Conservation (phyloP, 2,329 filamentous ascomycete genomes). For the Aspergillus aculeatinus region DNA sequence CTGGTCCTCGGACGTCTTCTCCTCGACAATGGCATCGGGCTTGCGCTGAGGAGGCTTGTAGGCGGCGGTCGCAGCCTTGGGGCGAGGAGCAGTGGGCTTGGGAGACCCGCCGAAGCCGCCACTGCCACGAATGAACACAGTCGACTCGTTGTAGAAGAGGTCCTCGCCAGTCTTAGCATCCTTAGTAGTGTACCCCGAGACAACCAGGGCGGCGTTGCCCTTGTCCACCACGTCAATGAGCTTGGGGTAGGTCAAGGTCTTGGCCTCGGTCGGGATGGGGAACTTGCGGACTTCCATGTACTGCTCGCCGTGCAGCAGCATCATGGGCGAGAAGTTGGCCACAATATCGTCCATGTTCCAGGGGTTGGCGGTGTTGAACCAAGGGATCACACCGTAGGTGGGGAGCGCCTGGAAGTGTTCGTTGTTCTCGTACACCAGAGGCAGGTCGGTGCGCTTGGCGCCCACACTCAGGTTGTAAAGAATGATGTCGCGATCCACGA, state of each 20-base stretch:
- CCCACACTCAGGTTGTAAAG: constrained; percentile 95
- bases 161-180: constrained; percentile 83
- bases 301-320: constrained; percentile 98
- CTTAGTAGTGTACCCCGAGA: constrained; percentile 76
- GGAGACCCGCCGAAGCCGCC: constrained; percentile 85
- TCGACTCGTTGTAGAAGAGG: constrained; percentile 94
- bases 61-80: constrained; percentile 74
- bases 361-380: constrained; percentile 77
- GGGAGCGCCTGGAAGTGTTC: constrained; percentile 93
- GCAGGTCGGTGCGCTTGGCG: constrained; percentile 83
- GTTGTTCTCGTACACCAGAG: constrained; percentile 83
- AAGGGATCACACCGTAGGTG: constrained; percentile 95
- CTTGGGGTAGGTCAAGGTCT: constrained; percentile 71
- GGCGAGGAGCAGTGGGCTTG: constrained; percentile 65
- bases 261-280: constrained; percentile 82
- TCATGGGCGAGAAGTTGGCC: constrained; percentile 96
- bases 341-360: constrained; percentile 80
- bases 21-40: constrained; percentile 80
- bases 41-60: constrained; percentile 75
- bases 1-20: constrained; percentile 84
- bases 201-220: constrained; percentile 81
- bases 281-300: constrained; percentile 92
- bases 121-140: constrained; percentile 86
- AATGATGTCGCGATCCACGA: constrained; percentile 82
- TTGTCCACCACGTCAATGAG: constrained; percentile 97